Base-by-base conservation (phyloP, 371 early-diverging fungal species). In the Actinomucor elegans region DNA sequence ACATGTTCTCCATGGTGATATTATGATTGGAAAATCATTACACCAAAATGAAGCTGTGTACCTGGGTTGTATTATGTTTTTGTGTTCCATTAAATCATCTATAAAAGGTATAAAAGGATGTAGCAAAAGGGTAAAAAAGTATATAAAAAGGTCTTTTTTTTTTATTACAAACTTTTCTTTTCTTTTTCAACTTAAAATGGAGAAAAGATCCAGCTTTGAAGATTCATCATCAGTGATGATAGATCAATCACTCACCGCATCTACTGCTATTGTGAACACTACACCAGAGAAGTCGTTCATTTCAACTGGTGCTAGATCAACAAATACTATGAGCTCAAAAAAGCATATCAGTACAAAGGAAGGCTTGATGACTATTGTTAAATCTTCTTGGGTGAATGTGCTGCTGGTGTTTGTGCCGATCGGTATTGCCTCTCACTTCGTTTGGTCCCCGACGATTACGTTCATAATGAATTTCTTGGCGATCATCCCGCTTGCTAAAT, bases 401-500 rank as follows among this genome's bases (percentile, higher is more conserved):
- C 65, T 92, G 1, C 53, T 88, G 0, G 48, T 93, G 3, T 87
- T 93, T 35, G 70, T 90, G 14, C 94, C 94, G 0, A 67, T 94
- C 6, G 96, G 93, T 29, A 83, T 91, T 23, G 60, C 85, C 0
- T 74, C 88, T 36, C 74, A 77, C 45, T 66, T 79, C 21, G 68
- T 79, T 8, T 91, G 90, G 84, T 63, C 76, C 4, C 77, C 83
- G 7, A 79, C 85, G 4, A 58, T 81, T 0, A 75, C 82, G 1
- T 96, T 96, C 58, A 48, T 83, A 15, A 69, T 93, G 52, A 97
- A 97, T 74, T 93, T 94, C 43, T 74, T 93, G 26, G 94, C 94
- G 12, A 91, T 97, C 47, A 63, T 97, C 17, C 94, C 94, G 4
- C 67, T 95, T 29, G 94, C 94, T 21, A 92, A 91, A 45, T 37